Conservation (phyloP, 352 stramenopile genomes). For the Aphanomyces invadans region DNA sequence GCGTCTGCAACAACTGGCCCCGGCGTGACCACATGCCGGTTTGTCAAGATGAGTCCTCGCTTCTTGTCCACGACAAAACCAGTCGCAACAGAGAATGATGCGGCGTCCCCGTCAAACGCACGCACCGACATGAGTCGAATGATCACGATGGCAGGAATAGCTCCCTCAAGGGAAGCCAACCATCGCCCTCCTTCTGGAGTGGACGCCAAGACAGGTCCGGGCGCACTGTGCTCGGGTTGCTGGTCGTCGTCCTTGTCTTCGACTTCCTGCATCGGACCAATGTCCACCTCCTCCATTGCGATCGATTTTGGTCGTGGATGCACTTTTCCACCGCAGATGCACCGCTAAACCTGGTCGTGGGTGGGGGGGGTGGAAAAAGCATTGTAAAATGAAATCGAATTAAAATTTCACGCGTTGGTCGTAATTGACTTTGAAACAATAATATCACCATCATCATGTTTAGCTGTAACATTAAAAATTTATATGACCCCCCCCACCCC, state of each 20-base stretch:
- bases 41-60: slow-evolving; percentile 86
- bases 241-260: slow-evolving; percentile 1
- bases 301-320: neutral
- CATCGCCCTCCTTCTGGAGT: slow-evolving; percentile 56
- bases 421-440: no score
- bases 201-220: neutral
- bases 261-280: slow-evolving; percentile 12
- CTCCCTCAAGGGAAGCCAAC: slow-evolving; percentile 56
- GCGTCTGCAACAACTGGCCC: slow-evolving; percentile 82
- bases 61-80: slow-evolving; percentile 88
- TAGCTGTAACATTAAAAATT: no score
- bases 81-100: slow-evolving; percentile 82
- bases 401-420: neutral
- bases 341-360: neutral
- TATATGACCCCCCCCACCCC: no score
- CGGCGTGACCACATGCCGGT: slow-evolving; percentile 87
- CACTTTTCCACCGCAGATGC: neutral
- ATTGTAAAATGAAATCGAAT: neutral
- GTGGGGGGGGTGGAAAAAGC: neutral
- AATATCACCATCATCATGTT: no score
- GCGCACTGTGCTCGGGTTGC: neutral
- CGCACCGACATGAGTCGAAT: slow-evolving; percentile 81
- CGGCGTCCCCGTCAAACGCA: slow-evolving; percentile 81
- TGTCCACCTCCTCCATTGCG: slow-evolving; percentile 13
- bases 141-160: slow-evolving; percentile 77